phyloP scores from a whole-genome alignment of 2,329 filamentous ascomycete genomes.

The Penicillium sp. region DNA sequence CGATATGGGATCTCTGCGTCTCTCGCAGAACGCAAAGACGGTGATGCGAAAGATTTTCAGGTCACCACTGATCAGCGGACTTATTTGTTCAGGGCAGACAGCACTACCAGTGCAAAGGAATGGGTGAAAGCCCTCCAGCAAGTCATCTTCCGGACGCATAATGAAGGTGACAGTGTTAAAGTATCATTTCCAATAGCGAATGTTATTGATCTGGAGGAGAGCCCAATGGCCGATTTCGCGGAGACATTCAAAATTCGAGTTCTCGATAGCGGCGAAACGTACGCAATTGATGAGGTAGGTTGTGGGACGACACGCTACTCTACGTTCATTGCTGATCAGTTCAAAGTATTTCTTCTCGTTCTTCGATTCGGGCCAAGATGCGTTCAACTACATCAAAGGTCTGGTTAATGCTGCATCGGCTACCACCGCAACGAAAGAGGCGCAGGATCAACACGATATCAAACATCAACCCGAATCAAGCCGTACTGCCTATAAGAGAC shows the following conservation, averaged over 20 bases:
- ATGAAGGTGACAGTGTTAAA: slow-evolving; percentile 95
- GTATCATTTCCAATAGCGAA: slow-evolving; percentile 87
- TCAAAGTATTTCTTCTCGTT: slow-evolving; percentile 91
- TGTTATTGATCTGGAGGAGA: slow-evolving; percentile 88
- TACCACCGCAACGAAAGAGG: slow-evolving; percentile 39
- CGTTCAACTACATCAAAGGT: slow-evolving; percentile 71
- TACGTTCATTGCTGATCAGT: slow-evolving; percentile 14
- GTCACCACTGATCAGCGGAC: slow-evolving; percentile 78
- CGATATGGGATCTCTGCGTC: slow-evolving; percentile 87
- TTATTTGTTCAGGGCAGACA: slow-evolving; percentile 88
- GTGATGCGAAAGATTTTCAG: slow-evolving; percentile 72
- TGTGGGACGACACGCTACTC: not conserved
- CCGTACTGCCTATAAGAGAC: slow-evolving; percentile 17
- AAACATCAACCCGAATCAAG: slow-evolving; percentile 17
- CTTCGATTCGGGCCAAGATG: slow-evolving; percentile 80
- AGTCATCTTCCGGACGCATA: slow-evolving; percentile 92
- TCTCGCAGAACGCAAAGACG: slow-evolving; percentile 61
- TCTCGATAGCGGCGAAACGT: slow-evolving; percentile 90
- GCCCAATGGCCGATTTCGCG: slow-evolving; percentile 82
- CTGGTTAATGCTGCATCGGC: slow-evolving; percentile 65
- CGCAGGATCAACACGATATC: slow-evolving; percentile 11
- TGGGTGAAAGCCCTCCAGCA: slow-evolving; percentile 94
- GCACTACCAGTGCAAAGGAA: slow-evolving; percentile 80
- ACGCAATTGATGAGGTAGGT: slow-evolving; percentile 83
- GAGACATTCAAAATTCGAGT: slow-evolving; percentile 92